Percentiles rank a stretch among this genome's conserved stretches.
phyloP scores from a whole-genome alignment of 768 basidiomycete genomes.

The Dictyophora rubrovolvata region DNA sequence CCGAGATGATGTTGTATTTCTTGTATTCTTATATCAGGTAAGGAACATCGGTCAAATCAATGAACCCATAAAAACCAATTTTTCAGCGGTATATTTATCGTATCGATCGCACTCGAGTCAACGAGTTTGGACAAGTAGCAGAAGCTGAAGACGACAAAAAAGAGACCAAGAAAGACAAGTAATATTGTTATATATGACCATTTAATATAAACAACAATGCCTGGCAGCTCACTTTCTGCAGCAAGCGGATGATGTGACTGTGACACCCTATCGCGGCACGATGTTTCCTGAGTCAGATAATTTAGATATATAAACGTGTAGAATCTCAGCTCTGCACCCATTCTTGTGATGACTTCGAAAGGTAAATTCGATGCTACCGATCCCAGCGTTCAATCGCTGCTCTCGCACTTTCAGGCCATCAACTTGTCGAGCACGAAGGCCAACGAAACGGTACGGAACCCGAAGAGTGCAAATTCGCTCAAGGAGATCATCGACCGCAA shows the following conservation, averaged over 20 bases:
- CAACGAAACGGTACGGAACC: constrained; percentile 68
- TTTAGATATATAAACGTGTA: neutral
- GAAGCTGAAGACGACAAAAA: constrained; percentile 4
- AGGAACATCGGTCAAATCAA: neutral
- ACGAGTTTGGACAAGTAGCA: constrained; percentile 86
- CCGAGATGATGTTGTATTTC: constrained; percentile 85
- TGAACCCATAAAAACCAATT: neutral
- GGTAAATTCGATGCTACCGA: constrained; percentile 27
- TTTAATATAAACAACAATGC: too few species aligned
- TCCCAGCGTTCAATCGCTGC: constrained; percentile 30
- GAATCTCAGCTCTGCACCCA: constrained; percentile 11
- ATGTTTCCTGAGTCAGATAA: neutral
- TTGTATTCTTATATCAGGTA: constrained; percentile 88
- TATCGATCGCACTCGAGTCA: constrained; percentile 86
- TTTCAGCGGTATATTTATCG: constrained; percentile 92
- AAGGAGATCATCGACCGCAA: constrained; percentile 57
- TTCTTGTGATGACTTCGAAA: constrained; percentile 15
- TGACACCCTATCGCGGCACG: neutral
- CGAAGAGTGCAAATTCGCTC: constrained; percentile 64
- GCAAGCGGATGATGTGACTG: neutral
- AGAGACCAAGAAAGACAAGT: constrained; percentile 16
- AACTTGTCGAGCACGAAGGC: constrained; percentile 72
- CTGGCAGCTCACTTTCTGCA: too few species aligned
- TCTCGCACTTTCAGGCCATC: constrained; percentile 61
- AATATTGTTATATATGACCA: neutral